A percentile compares a stretch with the other conserved stretches of the same genome.
Conservation (phyloP, 257 asterid species). For the Capsicum chinense region DNA sequence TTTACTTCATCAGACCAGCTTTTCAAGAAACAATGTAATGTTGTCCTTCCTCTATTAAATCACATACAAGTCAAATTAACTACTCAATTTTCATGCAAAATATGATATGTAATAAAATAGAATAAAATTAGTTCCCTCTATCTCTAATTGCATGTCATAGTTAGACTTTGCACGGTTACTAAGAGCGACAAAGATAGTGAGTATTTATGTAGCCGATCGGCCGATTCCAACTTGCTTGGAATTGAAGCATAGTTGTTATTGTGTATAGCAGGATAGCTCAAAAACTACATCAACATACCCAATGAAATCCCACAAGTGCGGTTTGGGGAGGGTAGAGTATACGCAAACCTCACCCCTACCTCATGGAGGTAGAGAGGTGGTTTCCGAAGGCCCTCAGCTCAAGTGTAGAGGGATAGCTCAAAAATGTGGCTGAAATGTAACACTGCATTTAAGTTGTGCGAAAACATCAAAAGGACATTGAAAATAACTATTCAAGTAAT, state of each 20-base stretch:
- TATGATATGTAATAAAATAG: not conserved
- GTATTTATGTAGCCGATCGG: not conserved
- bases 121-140: not conserved
- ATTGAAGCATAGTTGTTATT: not conserved
- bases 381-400: too few species aligned
- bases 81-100: slow-evolving; percentile 13
- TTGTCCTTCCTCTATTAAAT: slow-evolving; percentile 18
- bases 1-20: slow-evolving; percentile 13
- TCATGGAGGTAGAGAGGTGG: too few species aligned
- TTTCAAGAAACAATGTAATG: not conserved
- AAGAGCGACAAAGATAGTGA: not conserved
- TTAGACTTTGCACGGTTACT: not conserved
- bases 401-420: not conserved
- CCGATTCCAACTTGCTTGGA: not conserved
- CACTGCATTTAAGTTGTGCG: not conserved
- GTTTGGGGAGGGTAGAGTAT: too few species aligned
- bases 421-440: slow-evolving; percentile 12
- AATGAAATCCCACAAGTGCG: too few species aligned
- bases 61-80: slow-evolving; percentile 7
- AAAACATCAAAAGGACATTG: not conserved
- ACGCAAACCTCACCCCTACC: too few species aligned
- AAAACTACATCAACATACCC: not conserved
- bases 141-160: not conserved
- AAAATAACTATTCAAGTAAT: slow-evolving; percentile 5
- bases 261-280: not conserved